These are phyloP conservation scores for Adansonia gregorii DNA, from an alignment of 441 rosid species.

Conservation along the genomic window DNA sequence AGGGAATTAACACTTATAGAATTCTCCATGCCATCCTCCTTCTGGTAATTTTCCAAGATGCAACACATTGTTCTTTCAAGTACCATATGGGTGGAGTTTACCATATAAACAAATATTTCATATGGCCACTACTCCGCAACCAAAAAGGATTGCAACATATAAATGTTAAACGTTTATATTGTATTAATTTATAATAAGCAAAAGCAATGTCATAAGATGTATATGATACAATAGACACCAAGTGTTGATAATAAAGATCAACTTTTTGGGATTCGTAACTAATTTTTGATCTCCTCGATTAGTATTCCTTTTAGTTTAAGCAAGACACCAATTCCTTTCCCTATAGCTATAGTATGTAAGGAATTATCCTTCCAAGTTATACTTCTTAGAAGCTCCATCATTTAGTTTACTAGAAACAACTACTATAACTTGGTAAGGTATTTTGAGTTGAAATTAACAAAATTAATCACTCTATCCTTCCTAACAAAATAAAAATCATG, in stretches of 20 bases:
- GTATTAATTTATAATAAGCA: no score
- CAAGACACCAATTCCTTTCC: slow-evolving; percentile 75
- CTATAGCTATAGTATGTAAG: slow-evolving; percentile 75
- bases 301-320: slow-evolving; percentile 86
- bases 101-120: slow-evolving; percentile 57
- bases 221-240: background rate
- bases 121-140: slow-evolving; percentile 52
- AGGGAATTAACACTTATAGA: slow-evolving; percentile 44
- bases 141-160: background rate
- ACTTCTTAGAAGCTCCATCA: slow-evolving; percentile 91
- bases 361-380: slow-evolving; percentile 86
- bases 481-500: no score
- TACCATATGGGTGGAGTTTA: slow-evolving; percentile 66
- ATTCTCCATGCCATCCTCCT: slow-evolving; percentile 58
- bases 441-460: slow-evolving; percentile 52
- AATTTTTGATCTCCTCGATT: slow-evolving; percentile 67
- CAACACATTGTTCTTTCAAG: slow-evolving; percentile 66
- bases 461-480: background rate
- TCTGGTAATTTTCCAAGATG: slow-evolving; percentile 67
- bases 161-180: no score
- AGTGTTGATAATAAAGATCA: background rate
- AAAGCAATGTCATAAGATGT: no score
- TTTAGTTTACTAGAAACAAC: slow-evolving; percentile 88
- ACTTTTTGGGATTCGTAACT: slow-evolving; percentile 70
- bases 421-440: slow-evolving; percentile 71